Evolutionary conservation across 2,329 filamentous ascomycete genomes (phyloP).

Genomic region (Dothideomycetidae sp.): DNA sequence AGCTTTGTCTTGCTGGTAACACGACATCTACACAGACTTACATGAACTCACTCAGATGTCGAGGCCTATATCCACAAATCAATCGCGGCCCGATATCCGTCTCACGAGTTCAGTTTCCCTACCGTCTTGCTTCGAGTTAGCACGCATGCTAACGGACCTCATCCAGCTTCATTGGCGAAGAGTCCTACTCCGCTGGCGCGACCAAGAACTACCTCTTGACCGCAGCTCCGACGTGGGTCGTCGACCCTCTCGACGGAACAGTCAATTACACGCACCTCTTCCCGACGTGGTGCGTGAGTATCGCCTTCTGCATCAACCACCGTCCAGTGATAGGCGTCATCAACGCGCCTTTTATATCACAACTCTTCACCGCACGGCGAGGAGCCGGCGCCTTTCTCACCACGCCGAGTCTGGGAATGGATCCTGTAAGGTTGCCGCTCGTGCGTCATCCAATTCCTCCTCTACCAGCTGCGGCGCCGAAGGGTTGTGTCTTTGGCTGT

Average conservation of each 20-base stretch:
- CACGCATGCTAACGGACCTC: background rate
- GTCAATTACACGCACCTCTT: conserved; percentile 72
- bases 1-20: too few species aligned
- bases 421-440: conserved; percentile 48
- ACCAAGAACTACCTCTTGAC: conserved; percentile 55
- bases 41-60: conserved; percentile 38
- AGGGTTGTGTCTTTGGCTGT: conserved; percentile 57
- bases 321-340: conserved; percentile 55
- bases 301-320: conserved; percentile 49
- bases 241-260: conserved; percentile 66
- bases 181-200: conserved; percentile 55
- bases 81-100: conserved; percentile 47
- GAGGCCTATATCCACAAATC: conserved; percentile 53
- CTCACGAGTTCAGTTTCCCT: conserved; percentile 40
- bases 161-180: conserved; percentile 60
- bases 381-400: conserved; percentile 52
- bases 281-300: conserved; percentile 69
- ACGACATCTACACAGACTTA: too few species aligned
- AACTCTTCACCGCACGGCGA: conserved; percentile 53
- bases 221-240: conserved; percentile 54
- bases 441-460: conserved; percentile 48
- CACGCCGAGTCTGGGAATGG: conserved; percentile 28
- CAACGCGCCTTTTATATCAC: conserved; percentile 54
- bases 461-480: conserved; percentile 49
- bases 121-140: too few species aligned